Conservation (phyloP, 495 filamentous ascomycete genomes). For the Aspergillus nanangensis region DNA sequence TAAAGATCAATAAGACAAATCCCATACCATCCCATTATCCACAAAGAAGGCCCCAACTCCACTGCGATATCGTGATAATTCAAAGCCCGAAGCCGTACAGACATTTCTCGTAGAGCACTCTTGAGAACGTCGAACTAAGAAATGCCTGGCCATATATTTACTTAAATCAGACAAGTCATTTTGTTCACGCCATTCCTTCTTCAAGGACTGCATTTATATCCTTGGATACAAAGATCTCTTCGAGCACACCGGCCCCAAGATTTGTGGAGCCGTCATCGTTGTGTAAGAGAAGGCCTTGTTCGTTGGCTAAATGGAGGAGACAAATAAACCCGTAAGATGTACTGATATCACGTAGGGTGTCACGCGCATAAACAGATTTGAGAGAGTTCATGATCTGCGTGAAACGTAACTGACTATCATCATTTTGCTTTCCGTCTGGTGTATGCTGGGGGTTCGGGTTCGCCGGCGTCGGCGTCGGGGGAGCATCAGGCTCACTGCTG, state of each 20-base stretch:
- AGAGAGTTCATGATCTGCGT: constrained; percentile 86
- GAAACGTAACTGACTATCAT: constrained; percentile 65
- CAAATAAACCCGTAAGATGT: constrained; percentile 98
- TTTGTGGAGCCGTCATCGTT: constrained; percentile 37
- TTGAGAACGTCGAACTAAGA: constrained; percentile 7
- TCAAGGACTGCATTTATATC: constrained; percentile 39
- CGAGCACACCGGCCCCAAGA: constrained; percentile 24
- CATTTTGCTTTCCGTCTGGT: constrained; percentile 19
- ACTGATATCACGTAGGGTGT: constrained; percentile 87
- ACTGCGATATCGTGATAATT: no score
- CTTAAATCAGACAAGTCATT: neutral
- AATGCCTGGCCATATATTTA: constrained; percentile 19
- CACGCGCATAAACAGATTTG: constrained; percentile 77
- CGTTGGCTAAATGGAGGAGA: constrained; percentile 91
- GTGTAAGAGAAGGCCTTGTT: constrained; percentile 76
- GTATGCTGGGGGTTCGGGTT: constrained; percentile 16
- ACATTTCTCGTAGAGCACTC: constrained; percentile 8
- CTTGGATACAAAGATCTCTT: constrained; percentile 41
- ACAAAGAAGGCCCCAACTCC: constrained; percentile 23
- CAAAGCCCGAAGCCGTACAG: constrained; percentile 7
- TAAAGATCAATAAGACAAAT: no score
- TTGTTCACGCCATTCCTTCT: constrained; percentile 30
- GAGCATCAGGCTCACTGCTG: constrained; percentile 25
- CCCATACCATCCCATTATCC: neutral
- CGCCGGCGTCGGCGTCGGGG: constrained; percentile 31